A percentile compares a stretch with the other conserved stretches of the same genome.
These are phyloP conservation scores for Adenanthera pavonina DNA, from an alignment of 306 rosid species.

Conservation along the genomic window DNA sequence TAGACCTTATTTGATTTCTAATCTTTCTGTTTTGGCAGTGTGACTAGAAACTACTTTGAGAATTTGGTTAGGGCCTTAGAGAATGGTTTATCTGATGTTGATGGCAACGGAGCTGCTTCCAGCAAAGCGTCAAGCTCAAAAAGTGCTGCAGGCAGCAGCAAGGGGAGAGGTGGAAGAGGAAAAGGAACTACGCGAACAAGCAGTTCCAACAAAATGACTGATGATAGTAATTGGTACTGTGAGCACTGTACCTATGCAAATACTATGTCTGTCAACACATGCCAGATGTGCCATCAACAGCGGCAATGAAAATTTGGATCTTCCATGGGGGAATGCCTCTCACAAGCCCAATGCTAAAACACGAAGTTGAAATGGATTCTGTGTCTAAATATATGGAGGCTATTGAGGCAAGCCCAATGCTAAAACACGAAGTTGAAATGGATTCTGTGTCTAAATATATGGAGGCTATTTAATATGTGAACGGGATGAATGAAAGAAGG, in stretches of 20 bases:
- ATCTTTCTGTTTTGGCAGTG: conserved; percentile 44
- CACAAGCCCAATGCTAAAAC: background rate
- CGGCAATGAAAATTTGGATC: conserved; percentile 41
- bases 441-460: conserved; percentile 19
- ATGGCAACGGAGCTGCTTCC: conserved; percentile 47
- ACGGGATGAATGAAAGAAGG: conserved; percentile 33
- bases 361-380: conserved; percentile 26
- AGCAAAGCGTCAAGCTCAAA: conserved; percentile 57
- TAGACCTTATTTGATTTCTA: conserved; percentile 23
- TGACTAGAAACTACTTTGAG: conserved; percentile 58
- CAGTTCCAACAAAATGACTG: conserved; percentile 34
- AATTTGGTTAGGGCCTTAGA: conserved; percentile 68
- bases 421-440: conserved; percentile 25
- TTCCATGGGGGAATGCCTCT: conserved; percentile 22
- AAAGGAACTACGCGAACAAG: conserved; percentile 42
- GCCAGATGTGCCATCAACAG: conserved; percentile 54
- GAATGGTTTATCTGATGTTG: conserved; percentile 65
- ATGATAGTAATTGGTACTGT: conserved; percentile 46
- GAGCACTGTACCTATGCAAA: conserved; percentile 55
- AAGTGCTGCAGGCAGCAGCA: conserved; percentile 50
- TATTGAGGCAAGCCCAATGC: no score
- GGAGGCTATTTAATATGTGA: conserved; percentile 28
- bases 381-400: conserved; percentile 29
- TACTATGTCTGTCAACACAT: conserved; percentile 39
- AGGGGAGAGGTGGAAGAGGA: conserved; percentile 55